Conservation (phyloP, 2,329 filamentous ascomycete species). For the Penicillium sp. region DNA sequence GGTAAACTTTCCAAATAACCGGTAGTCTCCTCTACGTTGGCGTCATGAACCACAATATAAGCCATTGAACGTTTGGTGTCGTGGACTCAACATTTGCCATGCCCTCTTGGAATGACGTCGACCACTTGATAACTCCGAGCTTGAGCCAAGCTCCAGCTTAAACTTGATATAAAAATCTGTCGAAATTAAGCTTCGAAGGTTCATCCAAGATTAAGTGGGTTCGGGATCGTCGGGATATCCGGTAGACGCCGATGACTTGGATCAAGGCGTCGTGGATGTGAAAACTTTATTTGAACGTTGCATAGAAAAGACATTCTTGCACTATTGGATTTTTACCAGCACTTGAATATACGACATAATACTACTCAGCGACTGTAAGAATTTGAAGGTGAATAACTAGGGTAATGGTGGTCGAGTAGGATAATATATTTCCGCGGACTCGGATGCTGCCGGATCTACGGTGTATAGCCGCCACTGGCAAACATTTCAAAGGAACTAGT, state of each 20-base stretch:
- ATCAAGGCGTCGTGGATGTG: slow-evolving; percentile 2
- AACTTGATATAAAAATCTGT: background rate
- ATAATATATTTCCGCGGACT: background rate
- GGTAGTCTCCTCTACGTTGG: background rate
- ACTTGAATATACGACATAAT: no score
- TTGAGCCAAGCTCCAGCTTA: background rate
- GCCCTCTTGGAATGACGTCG: background rate
- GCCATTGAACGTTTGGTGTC: background rate
- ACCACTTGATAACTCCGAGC: background rate
- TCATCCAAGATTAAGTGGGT: background rate
- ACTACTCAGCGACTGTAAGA: background rate
- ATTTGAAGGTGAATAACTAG: background rate
- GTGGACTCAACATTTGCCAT: background rate
- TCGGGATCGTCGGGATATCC: background rate
- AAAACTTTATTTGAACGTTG: background rate
- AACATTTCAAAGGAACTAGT: no score
- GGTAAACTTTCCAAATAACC: background rate
- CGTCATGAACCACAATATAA: slow-evolving; percentile 4
- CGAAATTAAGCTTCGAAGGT: background rate
- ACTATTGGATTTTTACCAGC: background rate
- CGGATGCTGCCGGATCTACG: background rate
- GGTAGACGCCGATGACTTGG: background rate
- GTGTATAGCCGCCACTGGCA: no score
- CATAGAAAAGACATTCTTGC: background rate
- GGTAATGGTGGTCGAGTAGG: no score